Evolutionary conservation across 75 land plant genomes (phyloP).

Genomic region (Chamaecyparis obtusa): DNA sequence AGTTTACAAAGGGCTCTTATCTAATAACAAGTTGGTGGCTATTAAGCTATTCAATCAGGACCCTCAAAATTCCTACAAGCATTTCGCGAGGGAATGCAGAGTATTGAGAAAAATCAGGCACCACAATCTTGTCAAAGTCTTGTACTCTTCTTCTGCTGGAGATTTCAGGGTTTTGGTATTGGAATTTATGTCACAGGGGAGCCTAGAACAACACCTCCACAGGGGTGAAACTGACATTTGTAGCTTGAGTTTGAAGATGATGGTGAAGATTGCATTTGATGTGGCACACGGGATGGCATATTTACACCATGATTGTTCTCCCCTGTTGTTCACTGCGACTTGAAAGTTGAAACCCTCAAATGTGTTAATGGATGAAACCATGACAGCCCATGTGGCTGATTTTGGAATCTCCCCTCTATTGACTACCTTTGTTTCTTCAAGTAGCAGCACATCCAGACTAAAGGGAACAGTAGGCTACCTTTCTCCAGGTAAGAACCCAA

Average conservation of each 20-base stretch:
- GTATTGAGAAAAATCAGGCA: slow-evolving; percentile 57
- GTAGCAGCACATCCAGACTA: slow-evolving; percentile 28
- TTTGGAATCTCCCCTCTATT: slow-evolving; percentile 57
- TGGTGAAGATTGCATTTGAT: slow-evolving; percentile 38
- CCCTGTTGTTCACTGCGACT: slow-evolving; percentile 59
- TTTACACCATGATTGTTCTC: slow-evolving; percentile 59
- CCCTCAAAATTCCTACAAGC: not conserved
- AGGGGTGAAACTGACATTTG: not conserved
- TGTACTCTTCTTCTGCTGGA: slow-evolving; percentile 36
- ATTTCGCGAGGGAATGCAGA: slow-evolving; percentile 56
- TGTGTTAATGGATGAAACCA: slow-evolving; percentile 43
- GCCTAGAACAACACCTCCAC: slow-evolving; percentile 41
- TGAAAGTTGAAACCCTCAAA: slow-evolving; percentile 50
- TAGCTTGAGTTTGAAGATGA: slow-evolving; percentile 33
- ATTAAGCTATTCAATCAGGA: slow-evolving; percentile 35
- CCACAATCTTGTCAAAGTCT: slow-evolving; percentile 62
- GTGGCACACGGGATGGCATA: slow-evolving; percentile 63
- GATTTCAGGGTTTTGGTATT: slow-evolving; percentile 58
- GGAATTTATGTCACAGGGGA: slow-evolving; percentile 68
- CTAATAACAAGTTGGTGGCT: slow-evolving; percentile 28
- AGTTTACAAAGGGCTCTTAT: slow-evolving; percentile 31
- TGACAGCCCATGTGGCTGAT: slow-evolving; percentile 53
- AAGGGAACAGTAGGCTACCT: slow-evolving; percentile 59
- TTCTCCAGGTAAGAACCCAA: slow-evolving; percentile 47
- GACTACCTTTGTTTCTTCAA: slow-evolving; percentile 20